These are phyloP conservation scores for Mucor irregularis DNA, from an alignment of 371 early-diverging fungal genomes.

Conservation along the genomic window DNA sequence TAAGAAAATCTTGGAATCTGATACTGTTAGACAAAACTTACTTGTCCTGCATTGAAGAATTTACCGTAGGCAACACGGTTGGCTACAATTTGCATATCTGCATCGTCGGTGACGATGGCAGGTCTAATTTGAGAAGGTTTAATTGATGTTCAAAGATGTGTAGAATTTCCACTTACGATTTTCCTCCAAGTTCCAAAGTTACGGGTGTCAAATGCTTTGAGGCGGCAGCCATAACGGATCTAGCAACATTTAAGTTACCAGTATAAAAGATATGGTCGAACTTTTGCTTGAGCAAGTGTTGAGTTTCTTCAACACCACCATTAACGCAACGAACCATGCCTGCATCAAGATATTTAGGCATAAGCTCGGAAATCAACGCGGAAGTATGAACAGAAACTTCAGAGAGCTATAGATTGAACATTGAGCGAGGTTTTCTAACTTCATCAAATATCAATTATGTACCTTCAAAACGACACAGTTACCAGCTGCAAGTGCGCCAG, in stretches of 20 bases:
- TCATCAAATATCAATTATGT: not conserved
- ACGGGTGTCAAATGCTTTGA: constrained; percentile 70
- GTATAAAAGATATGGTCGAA: constrained; percentile 91
- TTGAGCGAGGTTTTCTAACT: not conserved
- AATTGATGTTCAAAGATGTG: not conserved
- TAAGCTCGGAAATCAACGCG: constrained; percentile 56
- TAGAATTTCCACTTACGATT: constrained; percentile 45
- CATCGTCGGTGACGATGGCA: constrained; percentile 65
- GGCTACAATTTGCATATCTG: constrained; percentile 64
- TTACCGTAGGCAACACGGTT: constrained; percentile 83
- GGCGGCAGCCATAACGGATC: constrained; percentile 74
- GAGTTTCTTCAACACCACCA: constrained; percentile 80
- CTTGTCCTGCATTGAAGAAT: constrained; percentile 81
- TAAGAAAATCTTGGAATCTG: not conserved
- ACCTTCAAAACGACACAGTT: constrained; percentile 75
- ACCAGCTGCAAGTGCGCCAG: constrained; percentile 86
- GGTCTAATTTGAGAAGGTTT: constrained; percentile 47
- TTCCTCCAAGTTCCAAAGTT: constrained; percentile 85
- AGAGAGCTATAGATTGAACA: constrained; percentile 51
- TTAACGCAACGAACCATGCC: constrained; percentile 69
- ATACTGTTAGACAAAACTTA: constrained; percentile 7
- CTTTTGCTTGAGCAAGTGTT: constrained; percentile 62
- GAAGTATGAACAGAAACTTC: constrained; percentile 76
- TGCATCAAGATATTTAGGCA: constrained; percentile 76
- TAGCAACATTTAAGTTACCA: constrained; percentile 76